Evolutionary conservation across 1,284 basidiomycete genomes (phyloP).

Genomic region (Binderoboletus segoi): DNA sequence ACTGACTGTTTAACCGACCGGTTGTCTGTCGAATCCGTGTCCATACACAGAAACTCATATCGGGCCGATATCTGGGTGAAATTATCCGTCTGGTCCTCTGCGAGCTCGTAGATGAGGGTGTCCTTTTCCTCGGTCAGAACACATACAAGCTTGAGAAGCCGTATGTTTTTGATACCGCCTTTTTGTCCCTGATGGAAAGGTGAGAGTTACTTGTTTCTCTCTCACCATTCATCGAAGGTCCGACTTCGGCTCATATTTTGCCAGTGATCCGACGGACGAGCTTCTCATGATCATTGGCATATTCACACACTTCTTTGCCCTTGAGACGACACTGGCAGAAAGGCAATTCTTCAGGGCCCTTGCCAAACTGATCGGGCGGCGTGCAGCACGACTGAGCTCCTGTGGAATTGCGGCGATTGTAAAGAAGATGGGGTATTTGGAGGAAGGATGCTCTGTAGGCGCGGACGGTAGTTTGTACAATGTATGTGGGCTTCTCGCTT

Average conservation of each 20-base stretch:
- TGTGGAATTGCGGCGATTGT: constrained; percentile 96
- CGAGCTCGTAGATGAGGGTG: constrained; percentile 96
- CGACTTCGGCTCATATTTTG: constrained; percentile 7
- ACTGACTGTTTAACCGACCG: not conserved
- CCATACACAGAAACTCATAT: constrained; percentile 94
- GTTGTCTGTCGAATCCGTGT: no score
- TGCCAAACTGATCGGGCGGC: constrained; percentile 85
- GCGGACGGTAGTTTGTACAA: constrained; percentile 94
- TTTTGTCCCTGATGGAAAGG: constrained; percentile 96
- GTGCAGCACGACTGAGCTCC: constrained; percentile 85
- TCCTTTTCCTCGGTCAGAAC: constrained; percentile 96
- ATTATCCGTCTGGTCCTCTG: constrained; percentile 92
- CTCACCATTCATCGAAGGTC: not conserved
- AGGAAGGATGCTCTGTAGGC: constrained; percentile 86
- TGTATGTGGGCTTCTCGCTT: constrained; percentile 48
- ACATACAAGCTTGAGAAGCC: constrained; percentile 96
- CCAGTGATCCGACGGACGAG: constrained; percentile 95
- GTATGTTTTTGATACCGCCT: constrained; percentile 95
- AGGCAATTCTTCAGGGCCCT: constrained; percentile 94
- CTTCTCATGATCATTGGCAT: constrained; percentile 95
- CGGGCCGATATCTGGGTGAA: constrained; percentile 96
- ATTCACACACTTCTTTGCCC: constrained; percentile 93
- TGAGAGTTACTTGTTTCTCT: constrained; percentile 32
- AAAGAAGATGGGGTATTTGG: constrained; percentile 88
- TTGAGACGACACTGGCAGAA: constrained; percentile 93